Conservation (phyloP, 345 rosid species). For the Salix viminalis region DNA sequence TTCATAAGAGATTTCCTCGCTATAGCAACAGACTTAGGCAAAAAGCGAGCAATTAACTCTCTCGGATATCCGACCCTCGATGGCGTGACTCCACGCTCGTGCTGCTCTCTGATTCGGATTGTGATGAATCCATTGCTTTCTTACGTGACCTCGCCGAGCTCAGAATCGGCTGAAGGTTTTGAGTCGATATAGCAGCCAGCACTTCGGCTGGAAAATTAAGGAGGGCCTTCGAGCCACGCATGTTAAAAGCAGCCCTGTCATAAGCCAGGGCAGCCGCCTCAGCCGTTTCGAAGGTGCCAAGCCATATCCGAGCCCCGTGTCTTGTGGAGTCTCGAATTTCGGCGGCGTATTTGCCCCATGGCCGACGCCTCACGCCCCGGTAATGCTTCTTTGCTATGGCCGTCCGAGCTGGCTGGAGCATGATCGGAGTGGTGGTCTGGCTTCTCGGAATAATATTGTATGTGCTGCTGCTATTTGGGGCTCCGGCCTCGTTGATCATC, state of each 20-base stretch:
- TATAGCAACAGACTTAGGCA: not conserved
- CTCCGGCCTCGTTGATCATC: slow-evolving; percentile 35
- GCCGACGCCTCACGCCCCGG: slow-evolving; percentile 61
- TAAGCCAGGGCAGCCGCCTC: slow-evolving; percentile 67
- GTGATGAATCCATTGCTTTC: slow-evolving; percentile 10
- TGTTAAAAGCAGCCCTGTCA: slow-evolving; percentile 52
- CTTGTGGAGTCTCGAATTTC: slow-evolving; percentile 56
- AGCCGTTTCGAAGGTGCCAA: slow-evolving; percentile 56
- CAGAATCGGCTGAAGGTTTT: not conserved
- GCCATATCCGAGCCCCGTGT: slow-evolving; percentile 50
- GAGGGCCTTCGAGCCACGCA: slow-evolving; percentile 68
- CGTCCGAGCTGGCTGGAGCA: slow-evolving; percentile 25
- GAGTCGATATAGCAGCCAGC: slow-evolving; percentile 17
- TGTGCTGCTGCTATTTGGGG: slow-evolving; percentile 1
- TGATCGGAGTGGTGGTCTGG: slow-evolving; percentile 10
- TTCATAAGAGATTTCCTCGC: not conserved
- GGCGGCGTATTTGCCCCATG: slow-evolving; percentile 68
- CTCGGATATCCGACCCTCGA: not conserved
- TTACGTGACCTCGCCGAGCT: not conserved
- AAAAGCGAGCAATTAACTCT: not conserved
- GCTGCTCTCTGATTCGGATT: slow-evolving; percentile 27
- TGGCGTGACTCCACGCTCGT: slow-evolving; percentile 7
- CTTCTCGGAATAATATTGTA: not conserved
- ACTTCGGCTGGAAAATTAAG: slow-evolving; percentile 50
- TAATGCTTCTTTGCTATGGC: slow-evolving; percentile 45